Evolutionary conservation across 352 stramenopile species (phyloP).

Genomic region (Paralagenidium karlingii): DNA sequence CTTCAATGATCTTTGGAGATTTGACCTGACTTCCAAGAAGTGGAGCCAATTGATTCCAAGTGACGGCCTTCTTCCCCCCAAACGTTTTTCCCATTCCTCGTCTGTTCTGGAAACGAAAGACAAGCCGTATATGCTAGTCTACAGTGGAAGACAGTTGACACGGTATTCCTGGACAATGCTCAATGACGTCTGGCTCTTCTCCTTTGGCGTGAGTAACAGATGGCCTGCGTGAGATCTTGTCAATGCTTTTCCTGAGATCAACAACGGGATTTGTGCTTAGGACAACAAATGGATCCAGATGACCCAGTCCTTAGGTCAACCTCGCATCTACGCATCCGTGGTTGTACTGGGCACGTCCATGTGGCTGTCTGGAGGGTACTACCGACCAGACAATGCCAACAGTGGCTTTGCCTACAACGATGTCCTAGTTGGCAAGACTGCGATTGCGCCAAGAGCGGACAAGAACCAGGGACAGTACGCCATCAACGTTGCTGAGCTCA

Average conservation of each 20-base stretch:
- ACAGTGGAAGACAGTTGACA: background rate
- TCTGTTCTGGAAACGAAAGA: background rate
- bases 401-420: background rate
- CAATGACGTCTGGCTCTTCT: background rate
- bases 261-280: too few species aligned
- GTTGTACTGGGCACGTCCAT: background rate
- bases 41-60: background rate
- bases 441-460: background rate
- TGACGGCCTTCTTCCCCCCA: background rate
- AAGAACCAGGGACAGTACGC: too few species aligned
- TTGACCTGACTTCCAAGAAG: background rate
- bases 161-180: background rate
- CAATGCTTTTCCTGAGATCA: too few species aligned
- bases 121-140: background rate
- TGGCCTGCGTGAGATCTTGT: too few species aligned
- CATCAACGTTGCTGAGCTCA: background rate
- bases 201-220: too few species aligned
- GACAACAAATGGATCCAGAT: background rate
- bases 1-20: slow-evolving; percentile 1
- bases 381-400: background rate
- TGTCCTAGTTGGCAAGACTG: background rate
- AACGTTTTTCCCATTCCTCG: background rate
- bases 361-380: background rate
- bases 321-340: background rate
- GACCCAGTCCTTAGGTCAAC: background rate